These are phyloP conservation scores for Wickerhamiella shivajii DNA, from an alignment of 805 yeast genomes.

Conservation along the genomic window DNA sequence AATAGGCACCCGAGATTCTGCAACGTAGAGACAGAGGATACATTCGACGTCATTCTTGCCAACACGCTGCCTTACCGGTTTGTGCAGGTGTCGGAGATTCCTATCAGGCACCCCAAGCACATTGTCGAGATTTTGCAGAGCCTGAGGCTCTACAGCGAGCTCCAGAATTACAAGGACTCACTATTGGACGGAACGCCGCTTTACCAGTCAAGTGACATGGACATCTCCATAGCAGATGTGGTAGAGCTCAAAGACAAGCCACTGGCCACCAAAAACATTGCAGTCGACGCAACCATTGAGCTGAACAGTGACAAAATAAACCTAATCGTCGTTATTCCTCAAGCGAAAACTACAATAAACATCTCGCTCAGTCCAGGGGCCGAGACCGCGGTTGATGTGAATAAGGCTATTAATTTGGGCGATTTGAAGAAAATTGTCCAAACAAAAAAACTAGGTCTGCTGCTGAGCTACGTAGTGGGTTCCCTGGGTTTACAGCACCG, in stretches of 20 bases:
- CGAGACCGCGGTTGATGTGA: conserved; percentile 2
- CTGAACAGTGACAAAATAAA: not conserved
- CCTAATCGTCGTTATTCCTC: conserved; percentile 1
- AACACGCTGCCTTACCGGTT: conserved; percentile 19
- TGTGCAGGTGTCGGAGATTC: conserved; percentile 19
- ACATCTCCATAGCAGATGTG: conserved; percentile 19
- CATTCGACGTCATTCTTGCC: conserved; percentile 15
- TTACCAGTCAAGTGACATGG: conserved; percentile 10
- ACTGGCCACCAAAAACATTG: conserved; percentile 8
- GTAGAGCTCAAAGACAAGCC: conserved; percentile 15
- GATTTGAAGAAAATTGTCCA: conserved; percentile 12
- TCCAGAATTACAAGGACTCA: conserved; percentile 10
- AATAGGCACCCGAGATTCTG: conserved; percentile 14
- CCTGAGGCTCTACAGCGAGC: conserved; percentile 14
- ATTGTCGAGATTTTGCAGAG: conserved; percentile 17
- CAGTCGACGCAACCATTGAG: conserved; percentile 8
- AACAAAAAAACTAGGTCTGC: conserved; percentile 13
- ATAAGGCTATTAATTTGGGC: conserved; percentile 12
- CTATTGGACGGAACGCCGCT: conserved; percentile 12
- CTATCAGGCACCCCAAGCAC: conserved; percentile 19
- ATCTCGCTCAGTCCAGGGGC: not conserved
- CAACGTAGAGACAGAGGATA: conserved; percentile 9
- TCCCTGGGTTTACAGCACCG: conserved; percentile 12
- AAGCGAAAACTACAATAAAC: conserved; percentile 1
- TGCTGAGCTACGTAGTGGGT: conserved; percentile 13